Conservation (phyloP, 2,329 filamentous ascomycete species). For the Thelonectria olida region DNA sequence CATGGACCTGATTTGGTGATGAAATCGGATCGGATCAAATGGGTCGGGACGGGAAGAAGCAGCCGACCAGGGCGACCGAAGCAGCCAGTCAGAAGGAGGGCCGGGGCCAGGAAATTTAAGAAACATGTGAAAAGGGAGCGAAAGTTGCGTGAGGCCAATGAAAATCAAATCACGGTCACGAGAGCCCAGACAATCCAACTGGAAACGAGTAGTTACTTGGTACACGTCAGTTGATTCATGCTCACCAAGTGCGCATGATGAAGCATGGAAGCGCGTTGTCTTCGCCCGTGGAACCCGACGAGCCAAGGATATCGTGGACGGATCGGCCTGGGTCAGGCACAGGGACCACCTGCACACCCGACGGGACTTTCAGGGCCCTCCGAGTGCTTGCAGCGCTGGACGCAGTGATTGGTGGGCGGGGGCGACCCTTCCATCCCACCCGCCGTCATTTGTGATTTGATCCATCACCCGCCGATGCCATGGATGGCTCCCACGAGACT, state of each 20-base stretch:
- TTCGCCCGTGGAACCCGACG: not conserved
- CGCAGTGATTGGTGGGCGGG: slow-evolving; percentile 18
- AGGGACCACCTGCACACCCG: slow-evolving; percentile 5
- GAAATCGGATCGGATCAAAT: slow-evolving; percentile 19
- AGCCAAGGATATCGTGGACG: not conserved
- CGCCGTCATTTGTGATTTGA: slow-evolving; percentile 3
- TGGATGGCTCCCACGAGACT: not conserved
- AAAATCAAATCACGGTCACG: not conserved
- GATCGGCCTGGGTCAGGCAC: slow-evolving; percentile 15
- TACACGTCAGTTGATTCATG: not conserved
- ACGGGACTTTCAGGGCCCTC: not conserved
- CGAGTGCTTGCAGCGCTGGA: slow-evolving; percentile 4
- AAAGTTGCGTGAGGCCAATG: not conserved
- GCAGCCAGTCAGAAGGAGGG: not conserved
- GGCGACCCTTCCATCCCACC: slow-evolving; percentile 1
- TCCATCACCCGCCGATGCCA: not conserved
- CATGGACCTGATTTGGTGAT: not conserved
- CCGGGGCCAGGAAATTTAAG: not conserved
- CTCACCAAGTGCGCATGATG: not conserved
- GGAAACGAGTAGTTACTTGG: not conserved
- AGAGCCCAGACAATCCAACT: not conserved
- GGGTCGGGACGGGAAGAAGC: not conserved
- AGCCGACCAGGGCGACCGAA: not conserved
- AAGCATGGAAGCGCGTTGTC: not conserved
- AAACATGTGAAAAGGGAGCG: slow-evolving; percentile 1